These are phyloP conservation scores for Crataegus laevigata DNA, from an alignment of 306 rosid genomes.

Conservation along the genomic window DNA sequence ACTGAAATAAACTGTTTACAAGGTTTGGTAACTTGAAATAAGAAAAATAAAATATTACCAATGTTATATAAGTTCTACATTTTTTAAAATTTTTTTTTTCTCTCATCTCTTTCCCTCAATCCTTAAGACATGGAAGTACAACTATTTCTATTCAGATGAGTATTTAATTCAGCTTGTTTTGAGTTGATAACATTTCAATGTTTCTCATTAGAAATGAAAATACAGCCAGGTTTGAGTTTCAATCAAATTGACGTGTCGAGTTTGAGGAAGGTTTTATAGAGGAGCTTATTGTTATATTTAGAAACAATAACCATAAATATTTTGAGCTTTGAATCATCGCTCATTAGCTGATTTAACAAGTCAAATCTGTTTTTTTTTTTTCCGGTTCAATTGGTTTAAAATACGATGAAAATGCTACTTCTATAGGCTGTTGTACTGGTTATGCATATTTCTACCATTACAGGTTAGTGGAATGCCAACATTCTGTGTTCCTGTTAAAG, in stretches of 20 bases:
- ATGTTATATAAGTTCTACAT: background rate
- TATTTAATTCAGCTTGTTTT: background rate
- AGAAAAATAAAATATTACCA: background rate
- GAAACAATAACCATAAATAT: background rate
- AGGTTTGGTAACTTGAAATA: background rate
- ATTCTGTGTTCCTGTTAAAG: slow-evolving; percentile 77
- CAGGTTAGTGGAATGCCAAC: slow-evolving; percentile 99
- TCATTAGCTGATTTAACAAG: background rate
- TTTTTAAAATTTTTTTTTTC: too few relatives aligned
- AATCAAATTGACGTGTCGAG: background rate
- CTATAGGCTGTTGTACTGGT: background rate
- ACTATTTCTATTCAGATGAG: background rate
- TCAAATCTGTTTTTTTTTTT: background rate
- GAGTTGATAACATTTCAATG: background rate
- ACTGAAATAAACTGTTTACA: background rate
- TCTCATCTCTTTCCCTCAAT: background rate
- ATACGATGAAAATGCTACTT: background rate
- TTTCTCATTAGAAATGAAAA: background rate
- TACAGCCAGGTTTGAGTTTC: background rate
- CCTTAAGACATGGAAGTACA: background rate
- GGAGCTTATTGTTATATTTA: background rate
- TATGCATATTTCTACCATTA: slow-evolving; percentile 15
- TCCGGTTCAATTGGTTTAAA: background rate
- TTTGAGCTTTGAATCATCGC: background rate
- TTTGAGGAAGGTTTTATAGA: background rate